Evolutionary conservation across 176 grass and related monocot species (phyloP).

Genomic region (Puccinellia tenuiflora): DNA sequence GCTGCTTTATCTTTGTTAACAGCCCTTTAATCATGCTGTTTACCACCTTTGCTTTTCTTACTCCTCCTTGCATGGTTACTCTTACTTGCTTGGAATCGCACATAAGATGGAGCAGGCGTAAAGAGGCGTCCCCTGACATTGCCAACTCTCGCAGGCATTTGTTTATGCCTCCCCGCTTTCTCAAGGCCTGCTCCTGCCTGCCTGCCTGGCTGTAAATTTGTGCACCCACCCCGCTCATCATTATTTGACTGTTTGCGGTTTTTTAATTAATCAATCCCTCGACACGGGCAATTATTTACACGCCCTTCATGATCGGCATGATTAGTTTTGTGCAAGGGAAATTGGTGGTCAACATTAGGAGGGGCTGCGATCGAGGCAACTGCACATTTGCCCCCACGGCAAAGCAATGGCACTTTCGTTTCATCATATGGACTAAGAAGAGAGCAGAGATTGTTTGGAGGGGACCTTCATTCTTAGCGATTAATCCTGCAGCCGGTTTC

Average conservation of each 20-base stretch:
- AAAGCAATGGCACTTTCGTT: conserved; percentile 49
- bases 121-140: conserved; percentile 61
- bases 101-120: conserved; percentile 20
- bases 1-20: conserved; percentile 52
- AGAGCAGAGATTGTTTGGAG: neutral
- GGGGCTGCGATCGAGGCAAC: conserved; percentile 31
- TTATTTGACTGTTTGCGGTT: conserved; percentile 58
- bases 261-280: conserved; percentile 34
- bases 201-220: conserved; percentile 61
- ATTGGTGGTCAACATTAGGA: conserved; percentile 47
- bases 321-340: conserved; percentile 53
- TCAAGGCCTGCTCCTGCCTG: conserved; percentile 41
- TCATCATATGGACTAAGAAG: neutral
- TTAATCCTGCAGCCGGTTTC: neutral
- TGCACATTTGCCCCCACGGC: conserved; percentile 25
- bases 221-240: conserved; percentile 36
- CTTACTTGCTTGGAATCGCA: conserved; percentile 15
- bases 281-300: conserved; percentile 60
- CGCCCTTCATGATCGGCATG: conserved; percentile 50
- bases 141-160: conserved; percentile 49
- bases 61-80: conserved; percentile 11
- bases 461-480: neutral
- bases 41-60: conserved; percentile 67
- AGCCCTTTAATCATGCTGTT: conserved; percentile 68
- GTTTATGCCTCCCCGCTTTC: conserved; percentile 51